Base-by-base conservation (phyloP, 305 asterid genomes). In the Solanum chacoense region DNA sequence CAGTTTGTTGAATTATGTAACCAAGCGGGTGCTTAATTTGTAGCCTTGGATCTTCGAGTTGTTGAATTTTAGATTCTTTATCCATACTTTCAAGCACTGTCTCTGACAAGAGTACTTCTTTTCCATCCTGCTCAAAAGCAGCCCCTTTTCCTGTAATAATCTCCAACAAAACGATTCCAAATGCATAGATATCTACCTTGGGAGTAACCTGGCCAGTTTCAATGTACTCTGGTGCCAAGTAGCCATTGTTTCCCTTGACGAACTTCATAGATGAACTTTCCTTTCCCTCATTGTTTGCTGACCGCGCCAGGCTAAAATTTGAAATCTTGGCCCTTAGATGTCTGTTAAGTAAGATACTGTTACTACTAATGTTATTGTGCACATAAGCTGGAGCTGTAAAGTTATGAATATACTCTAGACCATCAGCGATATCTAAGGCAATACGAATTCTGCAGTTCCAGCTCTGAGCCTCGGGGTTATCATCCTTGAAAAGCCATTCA, bases 1-100 rank as follows among this genome's bases (percentile, higher is more conserved):
- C 94, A 36, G 91, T 88, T 75, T 91, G 94, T 88, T 93, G 93
- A 18, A 96, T 91, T 81, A 93, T 91, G 88, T 87, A 95, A 24
- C 96, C 97, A 35, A 93, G 95, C 4, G 97, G 95, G 87, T 93
- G 93, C 90, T 84, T 92, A 69, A 88, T 92, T 87, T 92, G 93
- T 42, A 96, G 92, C 9, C 94, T 92, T 86, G 93, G 89, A 88
- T 94, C 98, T n/a, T 90, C 88, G 11, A 94, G 88, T 71, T 69
- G 85, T 69, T 88, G 89, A 32, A 91, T 55, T 11, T 89, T 92
- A 71, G 29, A 79, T 45, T 71, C 87, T 12, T 11, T 80, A 63
- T 91, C 91, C 89, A 90, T 72, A 10, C 28, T 87, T 11, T 92
- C 85, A 69, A 87, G 32, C 74, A 91, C 90, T 20, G 40, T 88